These are phyloP conservation scores for Candida gigantensis DNA, from an alignment of 1,139 yeast species.

Conservation along the genomic window DNA sequence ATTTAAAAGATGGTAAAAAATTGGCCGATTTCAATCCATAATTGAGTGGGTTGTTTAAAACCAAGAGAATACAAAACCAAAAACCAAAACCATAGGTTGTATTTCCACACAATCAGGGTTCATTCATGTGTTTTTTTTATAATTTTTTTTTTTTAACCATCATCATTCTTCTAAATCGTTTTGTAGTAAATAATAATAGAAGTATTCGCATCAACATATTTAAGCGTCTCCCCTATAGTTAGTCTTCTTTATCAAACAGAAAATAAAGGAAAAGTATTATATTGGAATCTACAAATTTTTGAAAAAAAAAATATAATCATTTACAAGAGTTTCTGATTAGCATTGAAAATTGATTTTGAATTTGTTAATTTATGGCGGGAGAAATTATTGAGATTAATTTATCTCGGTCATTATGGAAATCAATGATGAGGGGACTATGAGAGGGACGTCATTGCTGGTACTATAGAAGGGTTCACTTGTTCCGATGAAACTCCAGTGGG, in stretches of 20 bases:
- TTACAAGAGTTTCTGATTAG: slow-evolving; percentile 75
- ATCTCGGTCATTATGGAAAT: slow-evolving; percentile 36
- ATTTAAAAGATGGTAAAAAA: slow-evolving; percentile 27
- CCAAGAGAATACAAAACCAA: no score
- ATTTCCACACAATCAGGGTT: no score
- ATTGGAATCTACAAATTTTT: slow-evolving; percentile 74
- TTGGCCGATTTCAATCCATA: slow-evolving; percentile 48
- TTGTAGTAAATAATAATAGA: no score
- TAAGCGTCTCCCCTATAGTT: no score
- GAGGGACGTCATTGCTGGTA: slow-evolving; percentile 31
- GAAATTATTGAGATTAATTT: slow-evolving; percentile 39
- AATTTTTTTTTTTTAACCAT: no score
- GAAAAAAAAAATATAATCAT: slow-evolving; percentile 65
- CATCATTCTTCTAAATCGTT: no score
- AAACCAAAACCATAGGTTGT: no score
- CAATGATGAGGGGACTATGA: slow-evolving; percentile 25
- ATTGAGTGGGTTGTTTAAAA: no score
- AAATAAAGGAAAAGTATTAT: slow-evolving; percentile 50
- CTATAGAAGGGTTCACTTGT: slow-evolving; percentile 31
- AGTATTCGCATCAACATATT: no score
- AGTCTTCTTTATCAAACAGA: no score
- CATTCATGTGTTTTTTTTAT: no score
- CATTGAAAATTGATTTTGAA: slow-evolving; percentile 57
- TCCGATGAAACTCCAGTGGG: slow-evolving; percentile 6
- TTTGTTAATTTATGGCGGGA: slow-evolving; percentile 56